A percentile compares a stretch with the other conserved stretches of the same genome.
These are phyloP conservation scores for Lyophyllum semitale DNA, from an alignment of 768 basidiomycete species.

Conservation along the genomic window DNA sequence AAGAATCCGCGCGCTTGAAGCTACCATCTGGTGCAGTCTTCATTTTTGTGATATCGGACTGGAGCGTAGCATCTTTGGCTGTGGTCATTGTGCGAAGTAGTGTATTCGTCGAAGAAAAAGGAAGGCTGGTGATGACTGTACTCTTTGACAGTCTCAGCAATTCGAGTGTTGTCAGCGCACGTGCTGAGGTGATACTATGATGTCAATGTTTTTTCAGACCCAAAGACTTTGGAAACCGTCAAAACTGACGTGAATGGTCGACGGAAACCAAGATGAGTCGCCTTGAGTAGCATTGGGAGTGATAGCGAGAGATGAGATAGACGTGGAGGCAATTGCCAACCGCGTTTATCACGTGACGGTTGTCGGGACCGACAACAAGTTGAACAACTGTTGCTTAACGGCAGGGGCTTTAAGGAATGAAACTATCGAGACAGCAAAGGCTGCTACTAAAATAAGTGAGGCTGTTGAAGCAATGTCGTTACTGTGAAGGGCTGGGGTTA, in stretches of 20 bases:
- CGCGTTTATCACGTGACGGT: no score
- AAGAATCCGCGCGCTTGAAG: slow-evolving; percentile 54
- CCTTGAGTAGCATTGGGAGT: neutral
- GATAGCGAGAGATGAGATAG: slow-evolving; percentile 1
- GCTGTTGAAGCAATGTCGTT: no score
- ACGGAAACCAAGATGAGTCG: neutral
- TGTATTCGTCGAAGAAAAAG: neutral
- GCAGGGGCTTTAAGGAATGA: no score
- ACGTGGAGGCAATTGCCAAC: no score
- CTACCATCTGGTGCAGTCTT: slow-evolving; percentile 49
- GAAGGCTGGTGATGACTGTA: neutral
- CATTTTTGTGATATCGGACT: slow-evolving; percentile 55
- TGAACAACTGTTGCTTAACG: no score
- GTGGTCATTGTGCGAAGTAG: slow-evolving; percentile 18
- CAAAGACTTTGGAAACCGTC: neutral
- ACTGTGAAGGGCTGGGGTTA: no score
- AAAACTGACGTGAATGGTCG: neutral
- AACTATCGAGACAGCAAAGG: no score
- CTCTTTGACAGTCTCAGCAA: slow-evolving; percentile 7
- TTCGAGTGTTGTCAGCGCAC: neutral
- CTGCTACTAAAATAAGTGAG: no score
- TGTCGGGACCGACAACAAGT: no score
- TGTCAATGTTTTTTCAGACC: neutral
- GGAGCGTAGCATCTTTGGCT: slow-evolving; percentile 33
- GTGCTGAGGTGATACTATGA: slow-evolving; percentile 7